Evolutionary conservation across 1,284 basidiomycete species (phyloP).

Genomic region (Tremellales sp.): DNA sequence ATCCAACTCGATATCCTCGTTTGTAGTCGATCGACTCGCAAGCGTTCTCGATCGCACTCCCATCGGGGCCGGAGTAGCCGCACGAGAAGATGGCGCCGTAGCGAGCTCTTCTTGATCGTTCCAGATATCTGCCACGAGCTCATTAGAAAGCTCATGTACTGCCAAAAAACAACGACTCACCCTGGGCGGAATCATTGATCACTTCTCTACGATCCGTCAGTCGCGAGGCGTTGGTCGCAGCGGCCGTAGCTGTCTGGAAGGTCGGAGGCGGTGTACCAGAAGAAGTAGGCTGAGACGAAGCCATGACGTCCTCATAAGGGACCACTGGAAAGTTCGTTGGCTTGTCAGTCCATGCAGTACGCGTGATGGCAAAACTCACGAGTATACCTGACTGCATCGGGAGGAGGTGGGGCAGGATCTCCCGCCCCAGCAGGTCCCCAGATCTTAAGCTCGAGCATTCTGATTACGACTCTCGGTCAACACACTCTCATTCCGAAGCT

Average conservation of each 20-base stretch:
- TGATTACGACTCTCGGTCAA: constrained; percentile 8
- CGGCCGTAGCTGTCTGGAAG: constrained; percentile 39
- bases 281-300: constrained; percentile 15
- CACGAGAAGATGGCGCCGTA: constrained; percentile 8
- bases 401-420: constrained; percentile 56
- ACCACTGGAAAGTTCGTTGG: constrained; percentile 49
- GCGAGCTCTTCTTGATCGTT: constrained; percentile 29
- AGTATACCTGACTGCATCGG: constrained; percentile 61
- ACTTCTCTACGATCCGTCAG: constrained; percentile 37
- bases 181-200: constrained; percentile 38
- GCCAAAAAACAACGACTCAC: constrained; percentile 11
- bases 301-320: constrained; percentile 63
- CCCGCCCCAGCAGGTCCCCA: constrained; percentile 66
- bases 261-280: constrained; percentile 41
- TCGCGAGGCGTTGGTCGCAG: constrained; percentile 16
- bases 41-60: no score
- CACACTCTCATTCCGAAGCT: neutral
- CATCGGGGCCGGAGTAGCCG: no score
- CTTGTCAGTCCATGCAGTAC: neutral
- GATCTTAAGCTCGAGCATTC: constrained; percentile 64
- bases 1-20: no score
- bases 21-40: no score
- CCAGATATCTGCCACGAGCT: constrained; percentile 31
- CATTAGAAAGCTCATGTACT: neutral
- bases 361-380: constrained; percentile 17